phyloP scores from a whole-genome alignment of 2,329 filamentous ascomycete genomes.

The Tetracladium maxilliforme region DNA sequence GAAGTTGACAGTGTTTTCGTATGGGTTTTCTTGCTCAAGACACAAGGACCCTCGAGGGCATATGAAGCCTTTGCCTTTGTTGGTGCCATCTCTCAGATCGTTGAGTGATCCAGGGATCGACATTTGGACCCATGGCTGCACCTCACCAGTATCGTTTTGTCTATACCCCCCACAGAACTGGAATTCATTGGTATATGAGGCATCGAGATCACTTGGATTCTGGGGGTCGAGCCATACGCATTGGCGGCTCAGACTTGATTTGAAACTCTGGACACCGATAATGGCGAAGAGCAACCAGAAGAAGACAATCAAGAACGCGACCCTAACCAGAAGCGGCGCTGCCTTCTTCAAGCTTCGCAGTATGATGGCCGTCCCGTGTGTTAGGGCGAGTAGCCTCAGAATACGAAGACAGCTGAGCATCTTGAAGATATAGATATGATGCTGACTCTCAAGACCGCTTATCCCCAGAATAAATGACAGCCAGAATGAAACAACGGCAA shows the following conservation, averaged over 20 bases:
- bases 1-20: slow-evolving; percentile 77
- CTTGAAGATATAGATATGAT: slow-evolving; percentile 78
- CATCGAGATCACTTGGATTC: slow-evolving; percentile 29
- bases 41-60: slow-evolving; percentile 78
- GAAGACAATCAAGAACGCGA: slow-evolving; percentile 87
- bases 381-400: slow-evolving; percentile 76
- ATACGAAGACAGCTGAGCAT: slow-evolving; percentile 96
- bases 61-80: slow-evolving; percentile 64
- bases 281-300: slow-evolving; percentile 98
- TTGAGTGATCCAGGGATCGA: too few relatives aligned
- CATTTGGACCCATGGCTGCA: slow-evolving; percentile 57
- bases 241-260: slow-evolving; percentile 61
- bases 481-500: slow-evolving; percentile 94
- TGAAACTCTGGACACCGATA: slow-evolving; percentile 92
- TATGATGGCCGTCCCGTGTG: slow-evolving; percentile 89
- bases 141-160: slow-evolving; percentile 36
- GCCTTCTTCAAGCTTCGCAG: slow-evolving; percentile 90
- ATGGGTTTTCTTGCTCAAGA: slow-evolving; percentile 65
- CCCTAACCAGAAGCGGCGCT: slow-evolving; percentile 77
- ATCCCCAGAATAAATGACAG: slow-evolving; percentile 66
- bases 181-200: slow-evolving; percentile 46
- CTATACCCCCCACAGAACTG: slow-evolving; percentile 83
- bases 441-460: slow-evolving; percentile 48
- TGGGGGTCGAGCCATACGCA: slow-evolving; percentile 63
- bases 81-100: slow-evolving; percentile 33